A percentile compares a stretch with the other conserved stretches of the same genome.
Conservation (phyloP, 2,329 filamentous ascomycete species). For the Aspergillus viridinutans region DNA sequence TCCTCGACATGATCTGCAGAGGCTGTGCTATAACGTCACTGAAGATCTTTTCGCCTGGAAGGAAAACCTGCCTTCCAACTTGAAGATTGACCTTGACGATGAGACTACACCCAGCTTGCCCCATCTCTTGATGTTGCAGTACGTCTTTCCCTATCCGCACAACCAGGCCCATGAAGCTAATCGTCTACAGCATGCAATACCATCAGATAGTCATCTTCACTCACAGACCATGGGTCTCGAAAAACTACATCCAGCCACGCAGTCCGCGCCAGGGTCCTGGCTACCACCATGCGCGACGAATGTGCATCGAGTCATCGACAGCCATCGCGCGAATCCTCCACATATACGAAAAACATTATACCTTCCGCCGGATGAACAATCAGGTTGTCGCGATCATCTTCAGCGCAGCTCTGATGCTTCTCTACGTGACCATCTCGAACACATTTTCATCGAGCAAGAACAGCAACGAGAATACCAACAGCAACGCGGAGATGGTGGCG, state of each 20-base stretch:
- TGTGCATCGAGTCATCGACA: conserved; percentile 41
- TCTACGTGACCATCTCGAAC: conserved; percentile 35
- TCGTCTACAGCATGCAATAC: conserved; percentile 37
- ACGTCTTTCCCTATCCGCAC: conserved; percentile 4
- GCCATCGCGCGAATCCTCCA: conserved; percentile 39
- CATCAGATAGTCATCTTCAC: conserved; percentile 43
- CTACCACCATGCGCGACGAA: conserved; percentile 41
- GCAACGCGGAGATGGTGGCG: conserved; percentile 30
- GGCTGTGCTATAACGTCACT: conserved; percentile 32
- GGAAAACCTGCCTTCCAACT: conserved; percentile 33
- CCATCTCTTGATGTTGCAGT: conserved; percentile 42
- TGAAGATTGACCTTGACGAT: conserved; percentile 34
- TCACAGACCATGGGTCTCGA: conserved; percentile 43
- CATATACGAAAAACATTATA: conserved; percentile 40
- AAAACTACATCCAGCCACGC: conserved; percentile 39
- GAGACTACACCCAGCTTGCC: conserved; percentile 32
- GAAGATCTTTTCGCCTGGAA: conserved; percentile 41
- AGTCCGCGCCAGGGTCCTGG: conserved; percentile 41
- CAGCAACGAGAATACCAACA: conserved; percentile 18
- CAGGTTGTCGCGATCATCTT: conserved; percentile 44
- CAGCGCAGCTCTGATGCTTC: conserved; percentile 40
- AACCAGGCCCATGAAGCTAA: background rate
- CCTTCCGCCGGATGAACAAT: conserved; percentile 42
- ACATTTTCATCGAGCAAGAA: conserved; percentile 22
- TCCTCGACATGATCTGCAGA: conserved; percentile 34